phyloP scores from a whole-genome alignment of 2,329 filamentous ascomycete species.

The Hypoxylon sp. region DNA sequence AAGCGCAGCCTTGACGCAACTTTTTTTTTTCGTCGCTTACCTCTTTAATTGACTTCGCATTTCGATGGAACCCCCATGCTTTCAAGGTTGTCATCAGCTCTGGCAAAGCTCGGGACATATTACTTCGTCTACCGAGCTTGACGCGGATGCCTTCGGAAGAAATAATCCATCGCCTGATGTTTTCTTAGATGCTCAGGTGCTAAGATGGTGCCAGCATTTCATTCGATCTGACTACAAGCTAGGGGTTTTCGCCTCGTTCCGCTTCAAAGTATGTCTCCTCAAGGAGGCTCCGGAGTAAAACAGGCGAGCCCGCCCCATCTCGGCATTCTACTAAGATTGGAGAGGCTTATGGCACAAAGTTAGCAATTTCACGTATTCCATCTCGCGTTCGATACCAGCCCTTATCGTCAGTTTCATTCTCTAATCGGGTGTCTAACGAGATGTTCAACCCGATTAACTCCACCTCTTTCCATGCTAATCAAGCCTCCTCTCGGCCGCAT shows the following conservation, averaged over 20 bases:
- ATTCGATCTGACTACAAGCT: constrained; percentile 19
- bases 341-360: constrained; percentile 27
- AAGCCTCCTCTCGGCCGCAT: constrained; percentile 30
- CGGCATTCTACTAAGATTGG: constrained; percentile 15
- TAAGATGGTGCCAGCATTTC: constrained; percentile 21
- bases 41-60: constrained; percentile 22
- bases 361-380: constrained; percentile 16
- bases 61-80: constrained; percentile 26
- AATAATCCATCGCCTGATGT: constrained; percentile 13
- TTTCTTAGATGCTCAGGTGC: constrained; percentile 1
- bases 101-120: constrained; percentile 36
- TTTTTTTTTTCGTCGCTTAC: constrained; percentile 24
- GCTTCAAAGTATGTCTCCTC: constrained; percentile 2
- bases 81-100: constrained; percentile 30
- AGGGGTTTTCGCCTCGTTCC: constrained; percentile 11
- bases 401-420: constrained; percentile 5
- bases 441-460: constrained; percentile 20
- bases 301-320: constrained; percentile 8
- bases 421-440: constrained; percentile 7
- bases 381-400: constrained; percentile 10
- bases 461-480: constrained; percentile 24
- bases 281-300: constrained; percentile 3
- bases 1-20: constrained; percentile 16
- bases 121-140: constrained; percentile 33
- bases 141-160: constrained; percentile 19